Percentiles rank a stretch among this genome's conserved stretches.
Evolutionary conservation across 345 rosid species (phyloP).

Genomic region (Zanthoxylum bungeanum): DNA sequence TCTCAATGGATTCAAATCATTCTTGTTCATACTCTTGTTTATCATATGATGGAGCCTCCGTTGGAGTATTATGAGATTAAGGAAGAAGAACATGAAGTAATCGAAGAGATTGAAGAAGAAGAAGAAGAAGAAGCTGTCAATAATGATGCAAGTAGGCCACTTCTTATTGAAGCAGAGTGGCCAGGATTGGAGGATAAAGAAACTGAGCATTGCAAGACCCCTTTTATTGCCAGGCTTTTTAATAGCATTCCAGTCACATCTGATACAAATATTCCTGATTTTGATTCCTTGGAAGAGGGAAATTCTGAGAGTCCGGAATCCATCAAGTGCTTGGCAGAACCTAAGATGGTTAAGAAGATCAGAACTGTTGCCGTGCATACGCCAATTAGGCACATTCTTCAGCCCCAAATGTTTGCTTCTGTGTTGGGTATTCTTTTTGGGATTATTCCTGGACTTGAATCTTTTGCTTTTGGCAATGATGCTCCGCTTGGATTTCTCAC

Average conservation of each 20-base stretch:
- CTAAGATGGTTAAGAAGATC: slow-evolving; percentile 22
- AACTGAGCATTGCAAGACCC: slow-evolving; percentile 32
- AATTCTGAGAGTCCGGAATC: slow-evolving; percentile 16
- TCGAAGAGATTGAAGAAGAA: slow-evolving; percentile 17
- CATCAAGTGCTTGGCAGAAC: slow-evolving; percentile 24
- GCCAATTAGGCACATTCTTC: slow-evolving; percentile 26
- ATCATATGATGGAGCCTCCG: slow-evolving; percentile 51
- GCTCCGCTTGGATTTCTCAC: slow-evolving; percentile 26
- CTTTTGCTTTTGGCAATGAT: slow-evolving; percentile 13
- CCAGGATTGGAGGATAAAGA: slow-evolving; percentile 28
- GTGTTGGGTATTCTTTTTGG: slow-evolving; percentile 19
- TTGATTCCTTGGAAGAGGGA: slow-evolving; percentile 5
- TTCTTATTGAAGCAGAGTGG: slow-evolving; percentile 45
- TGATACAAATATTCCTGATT: slow-evolving; percentile 2
- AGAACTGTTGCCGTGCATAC: slow-evolving; percentile 22
- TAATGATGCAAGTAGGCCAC: slow-evolving; percentile 20
- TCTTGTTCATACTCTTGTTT: slow-evolving; percentile 42
- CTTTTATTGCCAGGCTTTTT: slow-evolving; percentile 32
- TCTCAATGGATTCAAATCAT: slow-evolving; percentile 44
- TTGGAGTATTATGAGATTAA: slow-evolving; percentile 24
- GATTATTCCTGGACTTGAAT: slow-evolving; percentile 10
- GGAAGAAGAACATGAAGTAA: slow-evolving; percentile 8
- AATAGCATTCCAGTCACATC: slow-evolving; percentile 16
- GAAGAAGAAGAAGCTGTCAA: slow-evolving; percentile 5
- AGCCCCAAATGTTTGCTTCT: slow-evolving; percentile 27